phyloP scores from a whole-genome alignment of 345 rosid species.

The Durio zibethinus region DNA sequence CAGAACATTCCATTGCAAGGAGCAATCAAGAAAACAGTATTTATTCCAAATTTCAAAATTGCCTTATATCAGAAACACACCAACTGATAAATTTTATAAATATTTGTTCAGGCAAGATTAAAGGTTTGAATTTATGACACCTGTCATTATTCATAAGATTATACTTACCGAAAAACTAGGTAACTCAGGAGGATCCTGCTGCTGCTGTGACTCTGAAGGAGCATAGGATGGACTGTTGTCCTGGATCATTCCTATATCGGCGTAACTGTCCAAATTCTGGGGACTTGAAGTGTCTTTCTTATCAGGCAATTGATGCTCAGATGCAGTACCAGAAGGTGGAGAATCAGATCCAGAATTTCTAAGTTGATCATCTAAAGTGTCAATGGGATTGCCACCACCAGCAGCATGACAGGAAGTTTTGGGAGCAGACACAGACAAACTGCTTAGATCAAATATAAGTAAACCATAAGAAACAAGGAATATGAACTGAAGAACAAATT shows the following conservation, averaged over 20 bases:
- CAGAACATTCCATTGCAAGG: conserved; percentile 10
- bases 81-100: not conserved
- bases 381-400: conserved; percentile 42
- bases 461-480: not conserved
- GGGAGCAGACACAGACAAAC: conserved; percentile 41
- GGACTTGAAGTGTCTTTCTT: conserved; percentile 49
- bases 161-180: conserved; percentile 60
- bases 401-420: conserved; percentile 42
- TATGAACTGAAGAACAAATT: not conserved
- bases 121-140: not conserved
- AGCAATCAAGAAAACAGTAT: not conserved
- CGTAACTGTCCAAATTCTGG: conserved; percentile 49
- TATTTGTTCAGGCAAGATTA: not conserved
- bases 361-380: conserved; percentile 45
- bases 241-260: conserved; percentile 53
- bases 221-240: conserved; percentile 51
- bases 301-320: conserved; percentile 57
- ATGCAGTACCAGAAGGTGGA: conserved; percentile 44
- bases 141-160: not conserved
- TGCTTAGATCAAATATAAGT: conserved; percentile 25
- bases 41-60: not conserved
- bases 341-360: conserved; percentile 59
- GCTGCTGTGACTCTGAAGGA: conserved; percentile 59
- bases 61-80: not conserved
- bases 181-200: conserved; percentile 58